A percentile compares a stretch with the other conserved stretches of the same genome.
phyloP scores from a whole-genome alignment of 2,329 filamentous ascomycete species.

The Aspergillus sp. region DNA sequence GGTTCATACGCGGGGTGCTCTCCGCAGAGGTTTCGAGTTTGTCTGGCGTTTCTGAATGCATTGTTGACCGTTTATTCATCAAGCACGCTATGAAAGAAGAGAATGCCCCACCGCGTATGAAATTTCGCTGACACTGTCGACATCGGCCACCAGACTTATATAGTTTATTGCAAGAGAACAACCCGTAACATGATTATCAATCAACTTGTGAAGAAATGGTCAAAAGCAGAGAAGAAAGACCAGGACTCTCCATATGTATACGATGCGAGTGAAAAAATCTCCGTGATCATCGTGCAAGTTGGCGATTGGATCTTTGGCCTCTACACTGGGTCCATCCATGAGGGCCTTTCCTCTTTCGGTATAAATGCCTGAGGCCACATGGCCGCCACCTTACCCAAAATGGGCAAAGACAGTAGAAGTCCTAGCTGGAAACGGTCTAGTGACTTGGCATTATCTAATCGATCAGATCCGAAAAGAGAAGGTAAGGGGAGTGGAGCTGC shows the following conservation, averaged over 20 bases:
- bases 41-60: not conserved
- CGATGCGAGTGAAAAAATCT: not conserved
- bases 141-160: not conserved
- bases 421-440: not conserved
- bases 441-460: not conserved
- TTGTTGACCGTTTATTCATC: not conserved
- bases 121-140: not conserved
- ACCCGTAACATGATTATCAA: not conserved
- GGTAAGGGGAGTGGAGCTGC: not conserved
- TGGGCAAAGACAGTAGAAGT: not conserved
- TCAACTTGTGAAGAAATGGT: not conserved
- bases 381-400: not conserved
- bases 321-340: not conserved
- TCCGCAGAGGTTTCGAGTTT: not conserved
- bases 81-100: too few relatives aligned
- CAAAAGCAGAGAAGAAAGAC: not conserved
- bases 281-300: not conserved
- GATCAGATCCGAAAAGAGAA: not conserved
- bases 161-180: not conserved
- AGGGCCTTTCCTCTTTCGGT: not conserved
- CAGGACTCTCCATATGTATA: not conserved
- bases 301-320: not conserved
- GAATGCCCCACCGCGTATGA: not conserved
- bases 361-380: not conserved
- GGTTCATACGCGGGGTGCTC: conserved; percentile 3